A percentile compares a stretch with the other conserved stretches of the same genome.
These are phyloP conservation scores for Lophiotrema nucula DNA, from an alignment of 495 filamentous ascomycete genomes.

Conservation along the genomic window DNA sequence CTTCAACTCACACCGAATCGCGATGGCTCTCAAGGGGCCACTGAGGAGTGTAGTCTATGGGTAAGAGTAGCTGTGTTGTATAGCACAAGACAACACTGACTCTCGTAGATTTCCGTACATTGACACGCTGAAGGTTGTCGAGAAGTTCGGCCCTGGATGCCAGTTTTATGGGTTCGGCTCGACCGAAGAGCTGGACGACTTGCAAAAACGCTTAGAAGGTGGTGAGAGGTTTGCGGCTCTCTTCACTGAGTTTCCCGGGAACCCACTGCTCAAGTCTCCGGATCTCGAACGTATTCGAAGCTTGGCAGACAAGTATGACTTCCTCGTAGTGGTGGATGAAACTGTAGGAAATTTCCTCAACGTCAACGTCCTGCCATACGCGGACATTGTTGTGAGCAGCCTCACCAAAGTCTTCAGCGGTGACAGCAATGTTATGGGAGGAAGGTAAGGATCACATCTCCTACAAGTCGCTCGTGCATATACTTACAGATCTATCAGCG, in stretches of 20 bases:
- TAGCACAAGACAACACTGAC: background rate
- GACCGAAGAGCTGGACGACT: constrained; percentile 77
- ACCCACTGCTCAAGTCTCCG: constrained; percentile 82
- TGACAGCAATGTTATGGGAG: constrained; percentile 97
- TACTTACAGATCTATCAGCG: constrained; percentile 47
- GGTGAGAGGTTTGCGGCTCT: constrained; percentile 81
- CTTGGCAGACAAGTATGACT: constrained; percentile 81
- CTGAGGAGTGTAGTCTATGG: constrained; percentile 72
- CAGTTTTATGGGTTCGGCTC: constrained; percentile 87
- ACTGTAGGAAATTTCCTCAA: constrained; percentile 96
- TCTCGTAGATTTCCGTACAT: constrained; percentile 81
- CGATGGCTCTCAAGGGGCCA: constrained; percentile 59
- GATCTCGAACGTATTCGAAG: constrained; percentile 75
- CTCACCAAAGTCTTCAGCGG: constrained; percentile 97
- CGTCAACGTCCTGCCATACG: constrained; percentile 83
- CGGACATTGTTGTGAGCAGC: constrained; percentile 89
- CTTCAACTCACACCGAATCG: constrained; percentile 75
- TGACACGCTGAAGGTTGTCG: constrained; percentile 88
- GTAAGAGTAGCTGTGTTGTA: constrained; percentile 28
- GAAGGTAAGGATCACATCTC: constrained; percentile 49
- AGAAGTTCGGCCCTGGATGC: constrained; percentile 93
- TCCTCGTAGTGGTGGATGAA: constrained; percentile 90
- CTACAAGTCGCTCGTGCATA: background rate
- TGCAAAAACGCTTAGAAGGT: constrained; percentile 66
- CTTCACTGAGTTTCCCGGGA: constrained; percentile 93